Percentiles rank a stretch among this genome's conserved stretches.
Conservation (phyloP, 345 rosid species). For the Cardamine occulta region DNA sequence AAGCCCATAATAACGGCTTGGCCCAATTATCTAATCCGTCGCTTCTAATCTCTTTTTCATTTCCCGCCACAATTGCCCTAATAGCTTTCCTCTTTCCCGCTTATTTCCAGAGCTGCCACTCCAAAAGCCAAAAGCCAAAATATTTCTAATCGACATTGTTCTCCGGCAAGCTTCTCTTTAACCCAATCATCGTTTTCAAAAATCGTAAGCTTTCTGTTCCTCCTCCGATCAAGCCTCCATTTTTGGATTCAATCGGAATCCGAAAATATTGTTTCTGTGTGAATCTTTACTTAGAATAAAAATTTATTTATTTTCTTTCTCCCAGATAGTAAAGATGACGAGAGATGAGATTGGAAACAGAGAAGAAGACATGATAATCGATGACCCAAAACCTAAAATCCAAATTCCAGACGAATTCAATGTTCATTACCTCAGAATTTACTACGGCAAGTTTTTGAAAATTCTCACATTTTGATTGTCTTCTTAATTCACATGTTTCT, state of each 20-base stretch:
- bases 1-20: neutral
- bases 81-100: constrained; percentile 33
- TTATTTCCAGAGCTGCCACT: neutral
- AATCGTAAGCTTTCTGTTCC: constrained; percentile 13
- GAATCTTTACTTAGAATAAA: neutral
- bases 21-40: neutral
- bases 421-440: constrained; percentile 62
- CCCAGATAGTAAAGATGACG: constrained; percentile 44
- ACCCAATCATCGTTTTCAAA: neutral
- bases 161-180: neutral
- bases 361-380: constrained; percentile 65
- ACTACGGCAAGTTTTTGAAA: constrained; percentile 57
- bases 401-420: constrained; percentile 57
- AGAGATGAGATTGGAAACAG: constrained; percentile 50
- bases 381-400: constrained; percentile 43
- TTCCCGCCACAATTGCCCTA: constrained; percentile 37
- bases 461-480: neutral
- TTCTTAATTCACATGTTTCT: neutral
- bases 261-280: neutral
- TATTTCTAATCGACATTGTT: neutral
- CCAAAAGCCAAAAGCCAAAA: constrained; percentile 11
- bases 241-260: neutral
- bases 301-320: no score
- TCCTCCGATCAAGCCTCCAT: neutral
- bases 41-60: neutral